Evolutionary conservation across 1,139 yeast genomes (phyloP), one percentile per base, ranked within the genome.

Genomic region (Saccharomyces hybrid): DNA sequence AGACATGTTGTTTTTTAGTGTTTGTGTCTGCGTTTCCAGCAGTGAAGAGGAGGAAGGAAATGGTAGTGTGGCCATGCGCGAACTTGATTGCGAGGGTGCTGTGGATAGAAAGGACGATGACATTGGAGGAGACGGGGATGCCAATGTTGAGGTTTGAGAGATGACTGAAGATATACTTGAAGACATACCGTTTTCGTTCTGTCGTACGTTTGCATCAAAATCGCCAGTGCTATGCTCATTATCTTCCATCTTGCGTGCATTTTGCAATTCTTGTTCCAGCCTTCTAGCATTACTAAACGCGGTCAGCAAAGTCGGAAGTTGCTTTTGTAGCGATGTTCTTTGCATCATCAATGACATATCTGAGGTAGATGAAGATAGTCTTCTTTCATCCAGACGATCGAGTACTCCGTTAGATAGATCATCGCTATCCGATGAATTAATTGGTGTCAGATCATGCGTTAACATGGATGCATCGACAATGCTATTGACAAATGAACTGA

Each of bases 211-310:
- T 2, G 23, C 7, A 34, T 34, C 6, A 34, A 14, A 0, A 34
- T 3, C 11, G 8, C 11, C 3, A 11, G 42, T 3, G 19, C 23
- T 34, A 14, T 34, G 19, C 11, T 14, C 7, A 14, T 34, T 1
- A 34, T 14, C 42, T 9, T 47, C n/a, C 9, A 47, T 9, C 19
- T 23, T 47, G 26, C 49, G 3, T 34, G 59, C 57, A 32, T 54
- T 58, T 47, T 61, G 64, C 50, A 67, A 56, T 48, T 66, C 71
- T 47, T 61, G 59, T 38, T 71, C 73, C 25, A 72, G 53, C 42
- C 60, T 64, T 54, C 66, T 70, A 1, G 73, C 73, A 46, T 71
- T 72, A 54, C 68, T 69, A 56, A 72, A 72, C 7, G 75, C 74
- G 48, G 68, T 70, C 57, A 72, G 58, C 52, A 72, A 55, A 27